A percentile compares a stretch with the other conserved stretches of the same genome.
These are phyloP conservation scores for Athelia psychrophila DNA, from an alignment of 1,284 basidiomycete genomes.

Conservation along the genomic window DNA sequence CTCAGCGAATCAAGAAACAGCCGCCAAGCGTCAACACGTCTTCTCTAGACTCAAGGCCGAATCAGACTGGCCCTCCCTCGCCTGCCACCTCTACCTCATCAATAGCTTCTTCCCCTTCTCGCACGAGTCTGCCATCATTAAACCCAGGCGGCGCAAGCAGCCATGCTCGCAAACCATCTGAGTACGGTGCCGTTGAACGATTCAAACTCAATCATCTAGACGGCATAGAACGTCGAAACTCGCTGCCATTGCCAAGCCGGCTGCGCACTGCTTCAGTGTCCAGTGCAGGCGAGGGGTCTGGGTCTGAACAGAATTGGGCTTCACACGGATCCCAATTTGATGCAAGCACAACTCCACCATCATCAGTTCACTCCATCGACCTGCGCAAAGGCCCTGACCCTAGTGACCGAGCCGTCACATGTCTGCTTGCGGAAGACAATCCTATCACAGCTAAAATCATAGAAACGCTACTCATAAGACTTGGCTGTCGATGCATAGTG, in stretches of 20 bases:
- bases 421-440: conserved; percentile 95
- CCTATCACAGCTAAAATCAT: conserved; percentile 96
- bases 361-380: conserved; percentile 78
- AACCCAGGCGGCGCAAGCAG: conserved; percentile 60
- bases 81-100: conserved; percentile 93
- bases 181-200: conserved; percentile 80
- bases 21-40: conserved; percentile 70
- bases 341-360: conserved; percentile 55
- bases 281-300: conserved; percentile 71
- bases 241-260: conserved; percentile 88
- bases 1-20: conserved; percentile 67
- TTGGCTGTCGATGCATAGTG: conserved; percentile 92
- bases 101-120: conserved; percentile 87
- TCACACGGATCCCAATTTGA: conserved; percentile 55
- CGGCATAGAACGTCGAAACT: conserved; percentile 73
- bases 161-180: conserved; percentile 82
- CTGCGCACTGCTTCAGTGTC: conserved; percentile 86
- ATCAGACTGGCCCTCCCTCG: conserved; percentile 73
- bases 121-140: conserved; percentile 66
- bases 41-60: conserved; percentile 55
- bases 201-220: conserved; percentile 83
- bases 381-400: conserved; percentile 68
- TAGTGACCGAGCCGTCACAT: conserved; percentile 80
- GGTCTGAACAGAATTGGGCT: conserved; percentile 68
- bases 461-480: conserved; percentile 86